Percentiles rank a stretch among this genome's conserved stretches.
phyloP scores from a whole-genome alignment of 768 basidiomycete species.

The Podaxis sp. region DNA sequence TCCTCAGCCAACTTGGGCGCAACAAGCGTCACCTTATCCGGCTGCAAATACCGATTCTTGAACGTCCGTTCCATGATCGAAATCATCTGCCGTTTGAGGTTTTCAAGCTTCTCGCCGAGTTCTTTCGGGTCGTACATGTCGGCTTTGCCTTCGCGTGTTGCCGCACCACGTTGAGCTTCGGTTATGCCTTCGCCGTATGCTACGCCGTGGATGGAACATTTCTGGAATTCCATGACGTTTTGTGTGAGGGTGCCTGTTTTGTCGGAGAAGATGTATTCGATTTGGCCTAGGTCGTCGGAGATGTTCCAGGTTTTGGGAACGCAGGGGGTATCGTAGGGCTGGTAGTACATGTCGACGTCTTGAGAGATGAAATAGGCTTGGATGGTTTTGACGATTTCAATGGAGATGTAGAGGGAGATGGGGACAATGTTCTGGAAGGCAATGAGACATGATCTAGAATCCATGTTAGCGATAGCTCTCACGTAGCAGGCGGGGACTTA shows the following conservation, averaged over 20 bases:
- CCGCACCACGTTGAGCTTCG: constrained; percentile 92
- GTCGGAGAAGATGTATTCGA: constrained; percentile 89
- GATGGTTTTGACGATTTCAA: constrained; percentile 97
- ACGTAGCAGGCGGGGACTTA: constrained; percentile 39
- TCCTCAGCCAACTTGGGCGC: constrained; percentile 83
- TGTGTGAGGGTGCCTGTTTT: constrained; percentile 98
- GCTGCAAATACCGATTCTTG: constrained; percentile 84
- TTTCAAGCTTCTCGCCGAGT: constrained; percentile 60
- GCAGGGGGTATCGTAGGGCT: constrained; percentile 81
- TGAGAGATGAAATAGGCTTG: constrained; percentile 97
- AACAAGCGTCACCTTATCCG: constrained; percentile 82
- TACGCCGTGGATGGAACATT: constrained; percentile 83
- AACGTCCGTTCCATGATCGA: constrained; percentile 69
- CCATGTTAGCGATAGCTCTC: constrained; percentile 5
- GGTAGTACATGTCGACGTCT: constrained; percentile 96
- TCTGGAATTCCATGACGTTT: constrained; percentile 99
- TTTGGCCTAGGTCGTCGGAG: constrained; percentile 97
- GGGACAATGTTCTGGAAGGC: constrained; percentile 98
- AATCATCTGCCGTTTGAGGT: constrained; percentile 77
- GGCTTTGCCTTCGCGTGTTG: constrained; percentile 73
- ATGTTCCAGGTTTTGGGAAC: constrained; percentile 99
- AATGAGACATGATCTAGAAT: constrained; percentile 79
- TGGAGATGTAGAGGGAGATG: constrained; percentile 94
- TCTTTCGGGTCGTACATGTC: constrained; percentile 69
- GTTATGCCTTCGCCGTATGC: constrained; percentile 93